These are phyloP conservation scores for Mesembryanthemum crystallinum DNA, from an alignment of 148 eudicot genomes.

Conservation along the genomic window DNA sequence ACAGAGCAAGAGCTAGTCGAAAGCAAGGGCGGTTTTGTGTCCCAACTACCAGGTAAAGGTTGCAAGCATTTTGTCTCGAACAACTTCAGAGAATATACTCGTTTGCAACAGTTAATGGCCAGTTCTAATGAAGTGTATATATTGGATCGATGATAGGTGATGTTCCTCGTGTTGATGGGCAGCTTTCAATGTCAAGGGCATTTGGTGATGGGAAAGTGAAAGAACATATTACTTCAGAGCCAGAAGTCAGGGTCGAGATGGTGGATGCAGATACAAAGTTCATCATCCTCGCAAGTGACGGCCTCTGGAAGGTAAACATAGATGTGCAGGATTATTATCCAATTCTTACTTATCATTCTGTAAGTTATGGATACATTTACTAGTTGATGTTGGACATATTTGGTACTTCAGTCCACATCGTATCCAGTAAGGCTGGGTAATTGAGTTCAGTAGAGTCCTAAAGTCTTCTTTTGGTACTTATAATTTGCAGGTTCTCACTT, in stretches of 20 bases:
- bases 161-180: conserved; percentile 49
- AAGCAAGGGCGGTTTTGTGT: conserved; percentile 53
- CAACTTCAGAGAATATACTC: background rate
- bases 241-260: conserved; percentile 36
- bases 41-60: conserved; percentile 41
- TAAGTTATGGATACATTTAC: no score
- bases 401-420: no score
- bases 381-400: no score
- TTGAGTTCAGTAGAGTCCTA: no score
- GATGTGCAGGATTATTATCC: no score
- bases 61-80: no score
- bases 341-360: no score
- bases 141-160: conserved; percentile 31
- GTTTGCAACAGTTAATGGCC: background rate
- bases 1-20: conserved; percentile 50
- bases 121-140: background rate
- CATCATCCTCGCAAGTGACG: conserved; percentile 58
- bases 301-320: conserved; percentile 52
- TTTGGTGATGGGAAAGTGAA: conserved; percentile 58
- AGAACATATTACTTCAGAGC: conserved; percentile 52
- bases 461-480: no score
- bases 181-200: conserved; percentile 57
- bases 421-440: no score
- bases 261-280: conserved; percentile 40
- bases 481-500: no score